Conservation (phyloP, 768 basidiomycete species). For the Boletus sp. region DNA sequence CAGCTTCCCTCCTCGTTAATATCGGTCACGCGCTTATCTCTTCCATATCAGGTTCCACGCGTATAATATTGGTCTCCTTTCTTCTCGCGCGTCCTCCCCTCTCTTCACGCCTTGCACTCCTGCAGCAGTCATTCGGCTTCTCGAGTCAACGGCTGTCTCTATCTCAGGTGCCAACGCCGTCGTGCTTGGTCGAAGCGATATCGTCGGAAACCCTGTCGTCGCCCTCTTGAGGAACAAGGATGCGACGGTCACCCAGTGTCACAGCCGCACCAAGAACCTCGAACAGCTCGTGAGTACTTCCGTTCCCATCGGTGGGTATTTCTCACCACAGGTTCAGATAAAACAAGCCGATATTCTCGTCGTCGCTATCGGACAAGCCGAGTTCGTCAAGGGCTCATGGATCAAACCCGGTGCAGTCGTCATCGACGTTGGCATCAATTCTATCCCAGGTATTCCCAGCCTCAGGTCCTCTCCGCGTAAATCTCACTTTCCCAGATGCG, state of each 20-base stretch:
- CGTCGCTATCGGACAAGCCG: slow-evolving; percentile 93
- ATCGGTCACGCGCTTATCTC: slow-evolving; percentile 4
- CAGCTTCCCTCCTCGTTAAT: slow-evolving; percentile 22
- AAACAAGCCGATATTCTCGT: slow-evolving; percentile 88
- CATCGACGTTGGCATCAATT: slow-evolving; percentile 98
- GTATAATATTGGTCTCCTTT: slow-evolving; percentile 94
- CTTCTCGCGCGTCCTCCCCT: slow-evolving; percentile 85
- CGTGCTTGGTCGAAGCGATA: slow-evolving; percentile 95
- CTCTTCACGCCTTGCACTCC: slow-evolving; percentile 96
- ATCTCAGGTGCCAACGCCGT: slow-evolving; percentile 82
- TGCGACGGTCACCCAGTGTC: slow-evolving; percentile 97
- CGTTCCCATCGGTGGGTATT: slow-evolving; percentile 7
- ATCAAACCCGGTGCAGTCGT: slow-evolving; percentile 93
- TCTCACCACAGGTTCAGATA: slow-evolving; percentile 46
- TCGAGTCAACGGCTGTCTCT: slow-evolving; percentile 81
- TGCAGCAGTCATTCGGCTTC: slow-evolving; percentile 83
- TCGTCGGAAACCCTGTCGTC: slow-evolving; percentile 94
- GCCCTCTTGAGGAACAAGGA: slow-evolving; percentile 87
- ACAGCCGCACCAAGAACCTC: slow-evolving; percentile 84
- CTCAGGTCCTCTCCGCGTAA: not conserved
- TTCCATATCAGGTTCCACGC: slow-evolving; percentile 78
- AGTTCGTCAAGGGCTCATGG: slow-evolving; percentile 92
- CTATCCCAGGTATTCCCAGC: slow-evolving; percentile 66
- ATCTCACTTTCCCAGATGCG: slow-evolving; percentile 49
- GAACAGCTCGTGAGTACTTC: slow-evolving; percentile 61